Evolutionary conservation across 2,329 filamentous ascomycete genomes (phyloP), one percentile per base, ranked within the genome.

Genomic region (Coniochaeta sp.): DNA sequence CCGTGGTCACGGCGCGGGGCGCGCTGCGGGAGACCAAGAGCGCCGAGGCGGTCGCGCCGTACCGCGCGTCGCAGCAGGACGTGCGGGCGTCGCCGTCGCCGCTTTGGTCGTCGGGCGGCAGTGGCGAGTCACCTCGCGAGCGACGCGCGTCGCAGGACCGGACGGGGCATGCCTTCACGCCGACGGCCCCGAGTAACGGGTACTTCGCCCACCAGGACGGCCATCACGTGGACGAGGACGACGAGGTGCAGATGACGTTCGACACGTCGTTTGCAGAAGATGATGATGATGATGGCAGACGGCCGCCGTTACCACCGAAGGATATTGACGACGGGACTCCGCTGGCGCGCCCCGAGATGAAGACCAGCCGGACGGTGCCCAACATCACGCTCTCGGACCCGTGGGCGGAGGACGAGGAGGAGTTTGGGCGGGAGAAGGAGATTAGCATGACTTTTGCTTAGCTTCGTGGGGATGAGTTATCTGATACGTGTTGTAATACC

Each of bases 361-460:
- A 72, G 67, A 73, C 77, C 16, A 71, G 78, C 7, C 75, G 78
- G 52, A 83, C 81, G 24, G 68, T 81, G 63, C 84, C 84, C 0
- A 77, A 76, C 55, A 73, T 85, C 58, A 68, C 76, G 26, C 67
- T 83, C 32, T 66, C 77, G 62, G 76, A 93, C 81, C 82, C 89
- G 1, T 93, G 90, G 90, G 86, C 83, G 3, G 88, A 85, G 9
- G 80, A 82, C 54, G 87, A 90, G 52, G 83, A 88, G 32, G 83
- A 89, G 58, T 89, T 89, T 75, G 87, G 86, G 19, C 81, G 83
- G 68, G 89, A 91, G 72, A 85, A 86, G 70, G 89, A 91, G 73
- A 89, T 93, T 64, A 82, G 84, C 34, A 89, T 93, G 88, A 91
- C 88, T 63, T 93, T 93, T 83, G 90, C 88, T 73, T 90, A 61